Base-by-base conservation (phyloP, 164 flowering plant genomes). In the Macadamia integrifolia region DNA sequence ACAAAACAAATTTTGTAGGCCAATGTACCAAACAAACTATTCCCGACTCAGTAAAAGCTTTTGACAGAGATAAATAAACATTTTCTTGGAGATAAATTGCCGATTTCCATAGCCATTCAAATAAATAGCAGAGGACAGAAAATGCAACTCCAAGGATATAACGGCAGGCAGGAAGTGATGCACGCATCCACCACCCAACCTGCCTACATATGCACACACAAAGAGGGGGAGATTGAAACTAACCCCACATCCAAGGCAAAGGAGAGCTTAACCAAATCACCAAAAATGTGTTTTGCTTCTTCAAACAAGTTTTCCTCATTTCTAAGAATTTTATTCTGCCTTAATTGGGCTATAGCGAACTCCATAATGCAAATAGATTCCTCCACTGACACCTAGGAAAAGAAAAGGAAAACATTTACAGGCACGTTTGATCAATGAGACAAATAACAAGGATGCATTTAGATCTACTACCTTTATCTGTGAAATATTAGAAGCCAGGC, bases 391-490 rank as follows among this genome's bases (percentile, higher is more conserved):
- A 65, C 50, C 84, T 80, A 61, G 3, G 5, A 35, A 35, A 71
- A 32, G 70, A 15, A 0, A 28, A 7, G 53, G 1, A 55, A 15
- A 29, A 63, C 46, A 48, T 31, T 60, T 30, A 23, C 43, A 60
- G 1, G 62, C 43, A 60, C 6, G 3, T 30, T 13, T 31, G 15
- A 6, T 40, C 35, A 35, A 35, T 30, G 35, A n/a, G n/a, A 11
- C 5, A 49, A 64, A 28, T 4, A 35, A 9, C 3, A 43, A 50
- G 40, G 13, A 32, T n/a, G n/a, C n/a, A 48, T 15, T 57, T 52
- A 7, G 15, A 9, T 15, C 10, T 44, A 35, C 12, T 72, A 83
- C 84, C 84, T 71, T 77, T 23, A 74, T 46, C 40, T 17, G 59
- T 4, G 58, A 44, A 31, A 56, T 28, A 17, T 61, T n/a, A 23